A percentile compares a stretch with the other conserved stretches of the same genome.
phyloP scores from a whole-genome alignment of 352 stramenopile species.

The Phytophthora tentaculata region DNA sequence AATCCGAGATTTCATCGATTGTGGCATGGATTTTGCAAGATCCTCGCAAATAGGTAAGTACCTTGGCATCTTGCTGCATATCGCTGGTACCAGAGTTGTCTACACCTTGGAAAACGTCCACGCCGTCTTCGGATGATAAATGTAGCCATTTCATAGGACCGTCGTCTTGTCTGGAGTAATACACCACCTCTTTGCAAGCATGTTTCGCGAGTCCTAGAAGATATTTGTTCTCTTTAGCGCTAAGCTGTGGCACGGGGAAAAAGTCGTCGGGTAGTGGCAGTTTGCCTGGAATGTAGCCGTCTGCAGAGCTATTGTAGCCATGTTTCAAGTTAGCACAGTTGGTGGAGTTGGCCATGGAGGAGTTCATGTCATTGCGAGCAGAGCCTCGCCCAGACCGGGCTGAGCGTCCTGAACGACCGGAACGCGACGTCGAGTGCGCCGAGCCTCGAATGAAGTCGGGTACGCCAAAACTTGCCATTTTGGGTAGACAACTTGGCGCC shows the following conservation, averaged over 20 bases:
- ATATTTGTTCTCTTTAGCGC: conserved; percentile 68
- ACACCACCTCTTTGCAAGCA: conserved; percentile 87
- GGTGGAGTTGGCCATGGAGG: conserved; percentile 27
- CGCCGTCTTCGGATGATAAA: conserved; percentile 67
- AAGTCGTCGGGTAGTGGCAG: conserved; percentile 75
- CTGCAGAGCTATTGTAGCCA: conserved; percentile 24
- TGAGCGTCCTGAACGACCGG: conserved; percentile 15
- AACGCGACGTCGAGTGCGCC: conserved; percentile 20
- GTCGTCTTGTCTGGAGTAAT: conserved; percentile 71
- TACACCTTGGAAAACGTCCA: conserved; percentile 81
- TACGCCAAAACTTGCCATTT: conserved; percentile 15
- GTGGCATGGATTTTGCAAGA: conserved; percentile 76
- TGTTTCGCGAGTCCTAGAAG: conserved; percentile 74
- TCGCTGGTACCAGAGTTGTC: conserved; percentile 40
- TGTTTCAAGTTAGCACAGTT: conserved; percentile 35
- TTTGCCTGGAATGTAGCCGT: conserved; percentile 30
- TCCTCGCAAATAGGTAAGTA: conserved; percentile 74
- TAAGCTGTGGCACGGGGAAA: conserved; percentile 69
- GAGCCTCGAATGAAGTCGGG: conserved; percentile 16
- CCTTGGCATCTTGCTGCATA: conserved; percentile 30
- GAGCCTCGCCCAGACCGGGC: conserved; percentile 17
- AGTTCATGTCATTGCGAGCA: conserved; percentile 15
- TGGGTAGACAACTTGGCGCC: neutral
- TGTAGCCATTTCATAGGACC: conserved; percentile 85
- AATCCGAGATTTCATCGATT: conserved; percentile 81